Base-by-base conservation (phyloP, 805 yeast genomes). In the Candida lessepsii region DNA sequence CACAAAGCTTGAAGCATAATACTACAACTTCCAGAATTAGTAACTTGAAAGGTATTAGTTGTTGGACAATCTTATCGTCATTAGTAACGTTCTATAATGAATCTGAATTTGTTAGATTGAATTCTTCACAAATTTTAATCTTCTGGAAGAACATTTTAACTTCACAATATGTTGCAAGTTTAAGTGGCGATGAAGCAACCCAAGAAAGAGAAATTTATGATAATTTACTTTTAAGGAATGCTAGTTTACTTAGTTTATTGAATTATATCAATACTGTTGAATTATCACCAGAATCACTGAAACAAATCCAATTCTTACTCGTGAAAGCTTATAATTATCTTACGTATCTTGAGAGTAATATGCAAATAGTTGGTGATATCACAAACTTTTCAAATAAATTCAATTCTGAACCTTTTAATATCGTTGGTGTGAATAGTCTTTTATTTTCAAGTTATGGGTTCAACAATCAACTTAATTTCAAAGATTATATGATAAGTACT, bases 71-170 rank as follows among this genome's bases (percentile, higher is more conserved):
- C n/a, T 55, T 70, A 29, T 47, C 70, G 2, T 60, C 73, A 0
- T 52, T 69, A 35, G 67, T 67, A 5, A 65, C 71, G 0, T 62
- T 68, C 29, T 58, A 67, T 41, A 57, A 63, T 30, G 65, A 64
- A 23, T 64, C 71, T 0, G 75, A 69, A 44, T 67, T 65, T 46
- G 71, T 70, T 13, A 60, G 58, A 41, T 57, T 70, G 46, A 69
- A 69, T 45, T 65, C 73, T 0, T 68, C 75, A 1, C 74, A 69
- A 45, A 61, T 67, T 38, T 51, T 69, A 26, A 66, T 70, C 5
- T 69, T 68, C 33, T 70, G 74, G 74, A 70, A 70, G 43, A 59
- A 65, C 45, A 54, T 70, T 14, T 58, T 70, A 41, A 69, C 75
- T 2, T 66, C 73, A 1, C 74, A 69, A 37, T 66, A 55, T 33